Conservation (phyloP, 495 filamentous ascomycete genomes). For the Hypoxylon subgilvum region DNA sequence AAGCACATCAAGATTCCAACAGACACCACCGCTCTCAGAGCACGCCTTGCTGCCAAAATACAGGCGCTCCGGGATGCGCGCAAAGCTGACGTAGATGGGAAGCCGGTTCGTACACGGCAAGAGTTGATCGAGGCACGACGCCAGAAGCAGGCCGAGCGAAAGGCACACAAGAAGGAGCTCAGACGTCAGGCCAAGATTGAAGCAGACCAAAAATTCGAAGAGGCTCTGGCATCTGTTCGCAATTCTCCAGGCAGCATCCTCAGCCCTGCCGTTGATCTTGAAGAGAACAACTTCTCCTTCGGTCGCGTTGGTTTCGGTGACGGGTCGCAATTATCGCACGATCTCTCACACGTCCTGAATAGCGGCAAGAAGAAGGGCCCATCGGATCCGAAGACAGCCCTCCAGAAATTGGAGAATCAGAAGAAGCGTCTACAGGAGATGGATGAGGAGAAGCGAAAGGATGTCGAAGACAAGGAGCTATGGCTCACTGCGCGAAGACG, state of each 20-base stretch:
- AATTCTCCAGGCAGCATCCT: constrained; percentile 60
- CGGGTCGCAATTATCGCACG: constrained; percentile 74
- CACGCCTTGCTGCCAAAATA: constrained; percentile 78
- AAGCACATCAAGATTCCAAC: constrained; percentile 61
- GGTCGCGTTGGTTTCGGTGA: constrained; percentile 85
- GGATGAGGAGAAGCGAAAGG: constrained; percentile 76
- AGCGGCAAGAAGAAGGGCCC: constrained; percentile 71
- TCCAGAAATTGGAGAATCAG: constrained; percentile 74
- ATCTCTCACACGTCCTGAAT: constrained; percentile 63
- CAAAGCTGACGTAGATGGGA: constrained; percentile 83
- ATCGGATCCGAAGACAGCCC: constrained; percentile 76
- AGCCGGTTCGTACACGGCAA: constrained; percentile 78
- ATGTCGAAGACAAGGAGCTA: constrained; percentile 88
- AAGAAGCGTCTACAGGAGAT: constrained; percentile 70
- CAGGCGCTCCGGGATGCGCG: constrained; percentile 79
- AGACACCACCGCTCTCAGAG: constrained; percentile 71
- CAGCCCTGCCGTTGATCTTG: constrained; percentile 75
- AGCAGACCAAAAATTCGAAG: constrained; percentile 71
- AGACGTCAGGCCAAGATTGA: constrained; percentile 75
- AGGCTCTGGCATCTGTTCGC: constrained; percentile 68
- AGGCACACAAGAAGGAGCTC: constrained; percentile 83
- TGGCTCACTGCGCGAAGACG: constrained; percentile 92
- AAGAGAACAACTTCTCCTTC: constrained; percentile 72
- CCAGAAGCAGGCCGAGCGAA: constrained; percentile 82
- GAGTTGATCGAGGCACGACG: constrained; percentile 89